These are phyloP conservation scores for Acanthamoeba castellanii DNA, from an alignment of 208 protist genomes.

Conservation along the genomic window DNA sequence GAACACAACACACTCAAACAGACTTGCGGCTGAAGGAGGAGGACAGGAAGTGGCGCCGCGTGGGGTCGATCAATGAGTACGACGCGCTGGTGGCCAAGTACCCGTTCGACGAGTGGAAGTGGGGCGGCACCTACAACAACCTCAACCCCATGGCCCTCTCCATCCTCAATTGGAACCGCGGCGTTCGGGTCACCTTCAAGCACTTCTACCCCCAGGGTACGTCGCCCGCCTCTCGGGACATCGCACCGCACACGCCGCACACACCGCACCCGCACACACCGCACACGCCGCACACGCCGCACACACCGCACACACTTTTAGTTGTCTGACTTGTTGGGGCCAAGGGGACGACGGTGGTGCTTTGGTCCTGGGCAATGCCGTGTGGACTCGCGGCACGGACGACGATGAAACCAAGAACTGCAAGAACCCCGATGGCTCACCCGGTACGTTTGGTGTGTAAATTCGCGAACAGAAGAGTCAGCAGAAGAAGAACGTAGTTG, in stretches of 20 bases:
- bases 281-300: too few relatives aligned
- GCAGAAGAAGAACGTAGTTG: too few relatives aligned
- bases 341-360: not conserved
- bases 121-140: constrained; percentile 34
- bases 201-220: not conserved
- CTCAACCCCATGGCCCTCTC: not conserved
- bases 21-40: not conserved
- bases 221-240: too few relatives aligned
- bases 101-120: not conserved
- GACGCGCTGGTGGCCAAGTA: not conserved
- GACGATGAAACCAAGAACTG: not conserved
- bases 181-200: not conserved
- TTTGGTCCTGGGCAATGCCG: not conserved
- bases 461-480: too few relatives aligned
- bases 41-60: not conserved
- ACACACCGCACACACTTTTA: too few relatives aligned
- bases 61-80: not conserved
- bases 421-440: not conserved
- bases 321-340: not conserved
- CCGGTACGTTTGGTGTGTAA: not conserved
- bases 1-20: not conserved
- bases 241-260: not conserved
- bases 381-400: constrained; percentile 2
- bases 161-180: not conserved
- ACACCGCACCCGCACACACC: too few relatives aligned